Evolutionary conservation across 345 rosid species (phyloP).

Genomic region (Eucalyptus coolabah): DNA sequence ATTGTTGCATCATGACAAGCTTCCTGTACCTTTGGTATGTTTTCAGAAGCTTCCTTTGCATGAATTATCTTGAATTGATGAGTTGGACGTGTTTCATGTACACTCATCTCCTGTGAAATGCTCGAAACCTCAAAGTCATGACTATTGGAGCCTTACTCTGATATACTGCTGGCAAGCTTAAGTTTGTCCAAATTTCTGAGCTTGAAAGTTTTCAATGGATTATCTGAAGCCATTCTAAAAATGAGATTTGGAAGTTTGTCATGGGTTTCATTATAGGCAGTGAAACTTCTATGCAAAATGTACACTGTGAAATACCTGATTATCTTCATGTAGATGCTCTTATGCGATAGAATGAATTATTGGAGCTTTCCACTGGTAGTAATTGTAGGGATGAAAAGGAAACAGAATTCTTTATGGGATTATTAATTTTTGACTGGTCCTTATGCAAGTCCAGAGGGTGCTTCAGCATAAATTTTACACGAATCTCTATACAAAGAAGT

Average conservation of each 20-base stretch:
- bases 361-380: not conserved
- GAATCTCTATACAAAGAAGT: not conserved
- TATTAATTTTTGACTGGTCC: not conserved
- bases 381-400: not conserved
- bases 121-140: not conserved
- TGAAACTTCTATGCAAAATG: not conserved
- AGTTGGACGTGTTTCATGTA: not conserved
- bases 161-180: not conserved
- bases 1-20: constrained; percentile 78
- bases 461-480: not conserved
- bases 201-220: not conserved
- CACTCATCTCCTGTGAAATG: not conserved
- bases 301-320: not conserved
- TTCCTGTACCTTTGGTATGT: constrained; percentile 77
- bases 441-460: not conserved
- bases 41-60: not conserved
- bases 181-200: not conserved
- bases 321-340: not conserved
- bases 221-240: not conserved
- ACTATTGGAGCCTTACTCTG: not conserved
- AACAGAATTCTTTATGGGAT: not conserved
- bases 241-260: not conserved
- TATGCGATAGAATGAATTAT: not conserved
- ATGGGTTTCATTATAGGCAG: not conserved
- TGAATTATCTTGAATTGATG: not conserved